Base-by-base conservation (phyloP, 495 filamentous ascomycete genomes). In the Hypoxylon subgilvum region DNA sequence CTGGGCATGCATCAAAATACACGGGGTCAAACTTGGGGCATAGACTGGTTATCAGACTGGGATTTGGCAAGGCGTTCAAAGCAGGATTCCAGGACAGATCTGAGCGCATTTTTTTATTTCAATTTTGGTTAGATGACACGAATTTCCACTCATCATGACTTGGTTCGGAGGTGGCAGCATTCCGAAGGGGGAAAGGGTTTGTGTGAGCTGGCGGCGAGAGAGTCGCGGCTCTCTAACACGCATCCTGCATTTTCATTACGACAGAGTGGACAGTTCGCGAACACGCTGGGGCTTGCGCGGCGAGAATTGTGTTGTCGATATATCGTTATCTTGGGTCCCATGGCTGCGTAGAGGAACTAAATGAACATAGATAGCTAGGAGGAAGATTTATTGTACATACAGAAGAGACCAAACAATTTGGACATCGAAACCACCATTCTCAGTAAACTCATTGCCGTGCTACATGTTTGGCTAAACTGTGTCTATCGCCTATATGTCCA, bases 1-100 rank as follows among this genome's bases (percentile, higher is more conserved):
- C 56, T 14, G 61, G 61, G 50, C 45, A 65, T 56, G 50, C 55
- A 60, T 61, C 18, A 65, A 65, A 65, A 65, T 61, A 61, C 51
- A 61, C 23, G 32, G 61, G 52, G 22, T 31, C 38, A 27, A 50
- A 50, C 19, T n/a, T n/a, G 51, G 19, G 27, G 27, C 50, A 61
- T 65, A 65, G 61, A 65, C 39, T 52, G 50, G 61, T 50, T 47
- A 52, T 34, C 31, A 46, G 49, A n/a, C n/a, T 30, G 18, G 28
- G n/a, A 23, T 46, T 57, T 56, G 61, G 61, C 61, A 46, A 60
- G 61, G 61, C 61, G 61, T 65, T 65, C 32, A 53, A 38, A 53
- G 14, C 39, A 28, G 59, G 31, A 19, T 8, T 4, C 9, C 9
- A 28, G 13, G 3, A 25, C 4, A 25, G 4, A 36, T 59, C 13